Conservation (phyloP, 805 yeast genomes). For the Priceomyces haplophilus region DNA sequence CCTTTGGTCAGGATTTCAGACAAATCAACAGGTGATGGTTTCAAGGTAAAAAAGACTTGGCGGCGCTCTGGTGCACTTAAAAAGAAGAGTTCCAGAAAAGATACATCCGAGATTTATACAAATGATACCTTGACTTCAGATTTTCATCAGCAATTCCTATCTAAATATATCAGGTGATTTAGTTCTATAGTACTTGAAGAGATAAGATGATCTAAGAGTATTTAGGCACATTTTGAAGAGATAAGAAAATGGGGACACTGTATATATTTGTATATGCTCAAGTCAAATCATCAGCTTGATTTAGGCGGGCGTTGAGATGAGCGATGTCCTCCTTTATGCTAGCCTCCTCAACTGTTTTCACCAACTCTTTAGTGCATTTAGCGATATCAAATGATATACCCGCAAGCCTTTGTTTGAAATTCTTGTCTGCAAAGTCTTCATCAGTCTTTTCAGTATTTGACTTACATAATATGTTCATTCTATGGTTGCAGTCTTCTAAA, state of each 20-base stretch:
- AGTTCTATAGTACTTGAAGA: not conserved
- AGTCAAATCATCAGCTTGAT: conserved; percentile 30
- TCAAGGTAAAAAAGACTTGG: conserved; percentile 27
- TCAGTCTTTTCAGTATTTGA: conserved; percentile 43
- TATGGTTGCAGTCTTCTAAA: conserved; percentile 76
- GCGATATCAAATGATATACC: conserved; percentile 97
- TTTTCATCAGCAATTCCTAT: conserved; percentile 32
- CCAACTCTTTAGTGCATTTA: conserved; percentile 91
- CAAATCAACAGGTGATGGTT: conserved; percentile 8
- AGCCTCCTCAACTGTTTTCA: conserved; percentile 93
- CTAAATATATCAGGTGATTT: conserved; percentile 29
- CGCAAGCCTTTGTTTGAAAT: conserved; percentile 89
- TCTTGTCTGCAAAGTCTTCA: conserved; percentile 75
- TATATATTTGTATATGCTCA: conserved; percentile 7
- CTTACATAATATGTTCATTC: conserved; percentile 72
- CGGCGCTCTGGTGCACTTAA: conserved; percentile 24
- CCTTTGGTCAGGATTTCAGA: conserved; percentile 12
- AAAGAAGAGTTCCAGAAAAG: conserved; percentile 9
- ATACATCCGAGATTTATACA: conserved; percentile 19
- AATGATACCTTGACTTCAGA: conserved; percentile 34
- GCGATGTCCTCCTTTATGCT: conserved; percentile 83
- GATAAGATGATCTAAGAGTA: too few species aligned
- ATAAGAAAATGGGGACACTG: too few species aligned
- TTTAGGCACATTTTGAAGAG: too few species aligned
- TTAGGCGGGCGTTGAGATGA: conserved; percentile 66